A percentile compares a stretch with the other conserved stretches of the same genome.
phyloP scores from a whole-genome alignment of 768 basidiomycete genomes.

The Tubosaeta sp. region DNA sequence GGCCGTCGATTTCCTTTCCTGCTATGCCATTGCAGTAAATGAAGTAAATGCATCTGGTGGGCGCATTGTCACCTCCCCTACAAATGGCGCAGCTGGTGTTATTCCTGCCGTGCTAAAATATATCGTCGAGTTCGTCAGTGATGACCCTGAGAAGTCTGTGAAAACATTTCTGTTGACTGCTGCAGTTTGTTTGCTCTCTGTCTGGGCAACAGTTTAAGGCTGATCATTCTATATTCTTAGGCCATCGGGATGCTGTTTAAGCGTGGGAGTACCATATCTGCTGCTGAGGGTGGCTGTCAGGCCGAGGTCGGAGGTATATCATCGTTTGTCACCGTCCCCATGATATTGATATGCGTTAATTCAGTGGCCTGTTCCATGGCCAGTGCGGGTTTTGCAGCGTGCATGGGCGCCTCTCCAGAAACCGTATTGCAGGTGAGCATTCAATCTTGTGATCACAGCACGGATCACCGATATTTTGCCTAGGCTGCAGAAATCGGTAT shows the following conservation, averaged over 20 bases:
- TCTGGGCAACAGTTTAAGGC: background rate
- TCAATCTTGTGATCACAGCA: background rate
- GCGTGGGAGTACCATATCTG: conserved; percentile 93
- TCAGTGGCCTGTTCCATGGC: conserved; percentile 95
- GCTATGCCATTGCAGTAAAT: conserved; percentile 93
- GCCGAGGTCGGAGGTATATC: conserved; percentile 85
- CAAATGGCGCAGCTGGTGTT: conserved; percentile 91
- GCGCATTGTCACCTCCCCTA: conserved; percentile 91
- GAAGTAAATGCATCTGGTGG: conserved; percentile 94
- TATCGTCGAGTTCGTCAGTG: conserved; percentile 86
- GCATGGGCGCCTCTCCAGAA: conserved; percentile 87
- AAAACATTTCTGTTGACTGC: conserved; percentile 89
- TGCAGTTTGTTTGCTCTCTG: conserved; percentile 45
- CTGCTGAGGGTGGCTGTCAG: conserved; percentile 93
- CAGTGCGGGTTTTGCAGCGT: conserved; percentile 88
- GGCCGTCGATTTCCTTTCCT: conserved; percentile 89
- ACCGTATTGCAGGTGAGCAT: conserved; percentile 65
- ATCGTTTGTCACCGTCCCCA: background rate
- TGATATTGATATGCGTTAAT: background rate
- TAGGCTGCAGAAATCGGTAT: conserved; percentile 89
- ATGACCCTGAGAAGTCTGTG: conserved; percentile 84
- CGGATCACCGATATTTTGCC: background rate
- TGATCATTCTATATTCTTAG: conserved; percentile 33
- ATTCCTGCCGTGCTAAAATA: conserved; percentile 93
- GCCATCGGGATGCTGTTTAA: conserved; percentile 96